phyloP scores from a whole-genome alignment of 1,284 basidiomycete genomes.

The Psilocybe mexicana region DNA sequence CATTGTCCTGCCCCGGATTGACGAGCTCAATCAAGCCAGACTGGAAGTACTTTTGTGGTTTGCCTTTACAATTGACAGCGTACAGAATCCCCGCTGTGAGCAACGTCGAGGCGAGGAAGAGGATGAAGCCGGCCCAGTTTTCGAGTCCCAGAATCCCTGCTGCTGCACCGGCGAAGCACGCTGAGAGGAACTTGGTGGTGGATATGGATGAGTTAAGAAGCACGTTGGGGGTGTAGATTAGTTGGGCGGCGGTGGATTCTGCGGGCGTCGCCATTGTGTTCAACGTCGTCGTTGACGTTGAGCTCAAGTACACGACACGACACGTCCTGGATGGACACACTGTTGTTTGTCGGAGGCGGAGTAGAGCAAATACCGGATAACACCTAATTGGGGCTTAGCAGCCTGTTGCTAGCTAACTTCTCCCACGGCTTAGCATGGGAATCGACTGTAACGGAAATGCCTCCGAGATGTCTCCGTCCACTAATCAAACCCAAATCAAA shows the following conservation, averaged over 20 bases:
- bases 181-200: slow-evolving; percentile 73
- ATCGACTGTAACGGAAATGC: no score
- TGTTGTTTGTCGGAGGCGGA: neutral
- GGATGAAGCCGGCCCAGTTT: slow-evolving; percentile 77
- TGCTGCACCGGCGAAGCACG: slow-evolving; percentile 82
- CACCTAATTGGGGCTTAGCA: neutral
- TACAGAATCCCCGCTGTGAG: slow-evolving; percentile 67
- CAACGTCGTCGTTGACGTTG: neutral
- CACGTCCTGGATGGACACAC: neutral
- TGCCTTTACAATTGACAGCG: slow-evolving; percentile 68
- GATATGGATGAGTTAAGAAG: slow-evolving; percentile 65
- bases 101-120: slow-evolving; percentile 71
- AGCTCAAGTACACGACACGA: neutral
- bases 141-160: slow-evolving; percentile 86
- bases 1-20: slow-evolving; percentile 84
- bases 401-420: no score
- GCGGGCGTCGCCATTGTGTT: slow-evolving; percentile 17
- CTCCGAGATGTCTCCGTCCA: no score
- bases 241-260: slow-evolving; percentile 54
- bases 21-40: slow-evolving; percentile 66
- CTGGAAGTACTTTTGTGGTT: slow-evolving; percentile 57
- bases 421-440: no score
- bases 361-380: neutral
- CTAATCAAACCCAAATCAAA: no score
- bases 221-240: slow-evolving; percentile 72